A percentile compares a stretch with the other conserved stretches of the same genome.
Evolutionary conservation across 352 stramenopile species (phyloP).

Genomic region (Phytophthora macrochlamydospora): DNA sequence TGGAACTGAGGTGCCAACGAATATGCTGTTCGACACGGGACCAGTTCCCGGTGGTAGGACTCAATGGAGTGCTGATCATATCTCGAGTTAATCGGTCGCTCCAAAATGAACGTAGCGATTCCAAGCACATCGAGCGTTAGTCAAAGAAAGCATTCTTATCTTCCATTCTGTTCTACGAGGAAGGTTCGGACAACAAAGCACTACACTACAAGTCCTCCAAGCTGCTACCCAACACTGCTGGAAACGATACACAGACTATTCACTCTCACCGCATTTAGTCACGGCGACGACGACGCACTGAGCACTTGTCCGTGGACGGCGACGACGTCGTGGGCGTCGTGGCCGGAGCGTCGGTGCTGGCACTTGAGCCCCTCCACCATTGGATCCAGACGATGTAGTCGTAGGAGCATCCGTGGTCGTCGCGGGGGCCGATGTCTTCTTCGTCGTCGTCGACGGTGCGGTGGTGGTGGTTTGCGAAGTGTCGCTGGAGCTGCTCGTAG

Average conservation of each 20-base stretch:
- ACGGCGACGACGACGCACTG: slow-evolving; percentile 34
- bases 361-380: slow-evolving; percentile 10
- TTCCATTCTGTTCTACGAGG: slow-evolving; percentile 26
- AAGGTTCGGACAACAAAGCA: slow-evolving; percentile 21
- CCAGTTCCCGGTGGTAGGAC: too few species aligned
- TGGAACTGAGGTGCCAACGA: too few species aligned
- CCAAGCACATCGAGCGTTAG: too few species aligned
- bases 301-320: slow-evolving; percentile 35
- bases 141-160: slow-evolving; percentile 20
- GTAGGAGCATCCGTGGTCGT: slow-evolving; percentile 18
- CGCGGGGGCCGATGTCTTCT: slow-evolving; percentile 3
- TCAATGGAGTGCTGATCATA: too few species aligned
- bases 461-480: slow-evolving; percentile 4
- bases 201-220: slow-evolving; percentile 13
- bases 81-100: too few species aligned
- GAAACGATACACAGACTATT: slow-evolving; percentile 14
- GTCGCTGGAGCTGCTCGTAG: background rate
- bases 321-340: slow-evolving; percentile 6
- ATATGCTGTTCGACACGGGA: too few species aligned
- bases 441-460: slow-evolving; percentile 11
- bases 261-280: slow-evolving; percentile 20
- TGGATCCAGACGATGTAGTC: slow-evolving; percentile 10
- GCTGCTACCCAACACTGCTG: slow-evolving; percentile 1
- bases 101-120: too few species aligned
- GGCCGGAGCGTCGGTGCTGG: slow-evolving; percentile 12